Percentiles rank a stretch among this genome's conserved stretches.
Conservation (phyloP, 345 rosid species). For the Gynandropsis gynandra region DNA sequence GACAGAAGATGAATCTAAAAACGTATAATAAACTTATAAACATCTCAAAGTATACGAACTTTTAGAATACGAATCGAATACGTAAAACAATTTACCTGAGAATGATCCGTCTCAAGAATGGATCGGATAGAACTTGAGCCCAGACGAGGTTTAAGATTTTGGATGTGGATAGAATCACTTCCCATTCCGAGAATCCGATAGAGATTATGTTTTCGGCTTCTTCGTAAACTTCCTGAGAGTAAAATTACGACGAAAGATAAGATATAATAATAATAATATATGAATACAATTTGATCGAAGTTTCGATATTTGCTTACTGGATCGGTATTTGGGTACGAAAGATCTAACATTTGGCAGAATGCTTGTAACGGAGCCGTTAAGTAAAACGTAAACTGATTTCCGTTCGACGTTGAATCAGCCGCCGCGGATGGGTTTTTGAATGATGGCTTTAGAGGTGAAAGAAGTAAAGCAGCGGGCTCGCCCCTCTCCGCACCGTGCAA, state of each 20-base stretch:
- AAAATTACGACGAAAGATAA: too few species aligned
- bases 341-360: constrained; percentile 72
- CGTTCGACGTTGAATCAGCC: constrained; percentile 35
- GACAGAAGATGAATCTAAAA: constrained; percentile 87
- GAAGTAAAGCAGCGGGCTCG: constrained; percentile 78
- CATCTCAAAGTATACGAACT: background rate
- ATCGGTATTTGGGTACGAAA: constrained; percentile 35
- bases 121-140: constrained; percentile 88
- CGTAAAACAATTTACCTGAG: constrained; percentile 46
- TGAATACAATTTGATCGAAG: background rate
- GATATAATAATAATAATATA: background rate
- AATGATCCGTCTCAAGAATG: constrained; percentile 81
- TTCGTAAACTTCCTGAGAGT: constrained; percentile 43
- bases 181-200: constrained; percentile 73
- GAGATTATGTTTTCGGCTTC: constrained; percentile 74
- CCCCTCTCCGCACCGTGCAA: constrained; percentile 87
- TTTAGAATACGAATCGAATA: too few species aligned
- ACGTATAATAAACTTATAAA: constrained; percentile 1
- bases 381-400: constrained; percentile 92
- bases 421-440: constrained; percentile 39
- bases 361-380: constrained; percentile 88
- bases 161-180: constrained; percentile 73
- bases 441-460: constrained; percentile 69
- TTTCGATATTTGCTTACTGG: constrained; percentile 34
- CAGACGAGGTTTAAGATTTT: constrained; percentile 76